These are phyloP conservation scores for Xylaria sp. DNA, from an alignment of 495 filamentous ascomycete species.

Conservation along the genomic window DNA sequence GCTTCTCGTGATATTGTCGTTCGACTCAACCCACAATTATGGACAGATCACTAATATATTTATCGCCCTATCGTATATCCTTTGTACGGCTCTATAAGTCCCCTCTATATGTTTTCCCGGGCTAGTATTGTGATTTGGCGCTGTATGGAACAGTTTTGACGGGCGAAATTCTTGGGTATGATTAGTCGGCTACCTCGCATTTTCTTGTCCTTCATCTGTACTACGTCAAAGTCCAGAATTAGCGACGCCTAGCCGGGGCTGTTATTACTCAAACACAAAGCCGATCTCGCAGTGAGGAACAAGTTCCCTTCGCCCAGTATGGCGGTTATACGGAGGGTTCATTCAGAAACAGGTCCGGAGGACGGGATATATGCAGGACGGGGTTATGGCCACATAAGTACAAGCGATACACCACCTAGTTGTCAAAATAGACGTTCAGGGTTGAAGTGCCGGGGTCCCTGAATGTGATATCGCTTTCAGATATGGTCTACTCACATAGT, in stretches of 20 bases:
- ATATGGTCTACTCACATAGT: background rate
- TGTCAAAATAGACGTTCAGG: background rate
- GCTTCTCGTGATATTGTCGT: background rate
- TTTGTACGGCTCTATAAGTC: background rate
- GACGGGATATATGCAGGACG: background rate
- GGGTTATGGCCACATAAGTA: background rate
- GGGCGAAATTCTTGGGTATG: background rate
- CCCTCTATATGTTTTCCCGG: background rate
- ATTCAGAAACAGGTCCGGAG: background rate
- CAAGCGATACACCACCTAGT: background rate
- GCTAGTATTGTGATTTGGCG: background rate
- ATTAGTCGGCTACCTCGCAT: background rate
- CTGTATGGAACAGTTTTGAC: background rate
- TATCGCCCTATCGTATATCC: background rate
- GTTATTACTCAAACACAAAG: no score
- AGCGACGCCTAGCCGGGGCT: background rate
- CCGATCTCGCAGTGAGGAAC: background rate
- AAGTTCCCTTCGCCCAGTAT: constrained; percentile 5
- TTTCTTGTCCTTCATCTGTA: background rate
- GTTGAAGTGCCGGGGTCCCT: background rate
- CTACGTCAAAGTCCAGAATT: background rate
- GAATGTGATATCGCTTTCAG: background rate
- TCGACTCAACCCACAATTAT: background rate
- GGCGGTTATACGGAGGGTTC: background rate
- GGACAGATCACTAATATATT: background rate